Base-by-base conservation (phyloP, 306 rosid species). In the Cucurbita ficifolia region DNA sequence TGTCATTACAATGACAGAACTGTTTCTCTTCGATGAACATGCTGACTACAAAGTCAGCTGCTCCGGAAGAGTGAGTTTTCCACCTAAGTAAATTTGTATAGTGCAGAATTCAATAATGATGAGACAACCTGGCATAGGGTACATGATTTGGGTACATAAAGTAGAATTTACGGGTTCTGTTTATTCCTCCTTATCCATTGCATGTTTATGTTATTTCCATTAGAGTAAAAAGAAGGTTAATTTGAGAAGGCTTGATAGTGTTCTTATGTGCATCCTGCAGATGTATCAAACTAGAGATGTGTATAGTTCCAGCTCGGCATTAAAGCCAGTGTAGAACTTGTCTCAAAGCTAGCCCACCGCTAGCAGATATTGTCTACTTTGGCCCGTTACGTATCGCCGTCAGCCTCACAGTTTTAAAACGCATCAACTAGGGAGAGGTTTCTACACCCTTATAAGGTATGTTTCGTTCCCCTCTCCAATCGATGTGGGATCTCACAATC, bases 201-300 rank as follows among this genome's bases (percentile, higher is more conserved):
- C 17, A 35, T 70, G 59, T 10, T 10, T 48, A 49, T 70, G 74
- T 16, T 48, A 8, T 48, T 69, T 24, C 4, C 74, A 7, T 69
- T 69, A 8, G 56, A 14, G 74, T 49, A 49, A 70, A 70, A 70
- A 5, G 45, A 69, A 70, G 74, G 59, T 50, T 49, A 70, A 63
- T 33, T 49, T 16, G 17, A 49, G 2, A 70, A 24, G 45, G 74
- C 4, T 33, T 70, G 74, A 70, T 49, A 38, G 45, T 50, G 12
- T 29, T 70, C 45, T 49, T 70, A 29, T 50, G 17, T 70, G 59
- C 57, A 70, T 70, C 33, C 59, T 70, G 59, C 74, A 70, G 74
- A 49, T 35, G 49, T 70, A 16, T 70, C 33, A 48, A 36, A 18
- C 45, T 70, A 70, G 57, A 24, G 73, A 69, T 69, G 74, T 33